phyloP scores from a whole-genome alignment of 1,284 basidiomycete genomes.

The Ustilago hordei region DNA sequence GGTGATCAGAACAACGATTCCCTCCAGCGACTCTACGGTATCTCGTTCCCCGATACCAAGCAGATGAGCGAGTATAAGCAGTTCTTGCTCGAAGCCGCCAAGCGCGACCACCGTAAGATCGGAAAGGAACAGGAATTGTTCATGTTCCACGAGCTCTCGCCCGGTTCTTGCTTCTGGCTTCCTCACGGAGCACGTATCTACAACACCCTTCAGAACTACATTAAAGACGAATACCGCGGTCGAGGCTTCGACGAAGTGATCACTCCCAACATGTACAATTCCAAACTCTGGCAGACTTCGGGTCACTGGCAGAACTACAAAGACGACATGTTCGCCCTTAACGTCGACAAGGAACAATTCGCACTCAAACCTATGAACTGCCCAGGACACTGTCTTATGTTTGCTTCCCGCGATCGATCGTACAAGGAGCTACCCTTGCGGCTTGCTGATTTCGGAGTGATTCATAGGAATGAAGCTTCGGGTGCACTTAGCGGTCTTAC shows the following conservation, averaged over 20 bases:
- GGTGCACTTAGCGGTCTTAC: constrained; percentile 94
- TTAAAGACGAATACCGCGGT: constrained; percentile 73
- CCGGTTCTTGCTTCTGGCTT: constrained; percentile 95
- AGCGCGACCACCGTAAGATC: constrained; percentile 90
- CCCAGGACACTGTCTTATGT: constrained; percentile 96
- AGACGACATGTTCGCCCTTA: constrained; percentile 95
- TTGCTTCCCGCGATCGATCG: constrained; percentile 90
- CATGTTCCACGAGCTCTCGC: constrained; percentile 97
- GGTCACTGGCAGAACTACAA: constrained; percentile 92
- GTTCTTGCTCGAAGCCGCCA: constrained; percentile 95
- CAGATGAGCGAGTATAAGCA: constrained; percentile 95
- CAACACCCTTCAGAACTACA: constrained; percentile 89
- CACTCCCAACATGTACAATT: constrained; percentile 97
- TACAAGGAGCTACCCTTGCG: constrained; percentile 96
- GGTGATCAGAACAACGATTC: constrained; percentile 94
- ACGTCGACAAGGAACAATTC: constrained; percentile 86
- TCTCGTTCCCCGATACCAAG: constrained; percentile 98
- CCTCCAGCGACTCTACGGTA: constrained; percentile 95
- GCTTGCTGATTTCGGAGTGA: constrained; percentile 97
- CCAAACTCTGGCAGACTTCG: constrained; percentile 97
- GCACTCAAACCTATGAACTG: constrained; percentile 96
- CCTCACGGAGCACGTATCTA: constrained; percentile 98
- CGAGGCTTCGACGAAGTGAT: constrained; percentile 77
- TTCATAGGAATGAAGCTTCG: constrained; percentile 96
- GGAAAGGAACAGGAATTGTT: constrained; percentile 84